These are phyloP conservation scores for Termitomyces sp. DNA, from an alignment of 768 basidiomycete species.

Conservation along the genomic window DNA sequence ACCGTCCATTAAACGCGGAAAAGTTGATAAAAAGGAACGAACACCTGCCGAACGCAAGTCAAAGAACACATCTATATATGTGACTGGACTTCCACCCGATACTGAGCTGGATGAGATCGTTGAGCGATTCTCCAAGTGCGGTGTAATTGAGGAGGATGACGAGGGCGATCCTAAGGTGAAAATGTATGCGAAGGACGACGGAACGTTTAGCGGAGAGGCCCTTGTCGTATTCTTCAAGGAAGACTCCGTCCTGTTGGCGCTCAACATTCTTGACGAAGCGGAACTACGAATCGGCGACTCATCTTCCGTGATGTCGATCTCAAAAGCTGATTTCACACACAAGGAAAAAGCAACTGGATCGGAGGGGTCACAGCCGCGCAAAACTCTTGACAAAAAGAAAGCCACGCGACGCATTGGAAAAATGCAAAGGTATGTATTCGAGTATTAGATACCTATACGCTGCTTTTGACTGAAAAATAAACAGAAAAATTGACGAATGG, in stretches of 20 bases:
- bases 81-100: slow-evolving; percentile 78
- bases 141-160: slow-evolving; percentile 90
- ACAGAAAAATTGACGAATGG: slow-evolving; percentile 91
- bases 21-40: slow-evolving; percentile 48
- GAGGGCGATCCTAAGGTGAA: slow-evolving; percentile 93
- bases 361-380: slow-evolving; percentile 46
- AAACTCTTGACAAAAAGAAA: slow-evolving; percentile 75
- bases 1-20: slow-evolving; percentile 66
- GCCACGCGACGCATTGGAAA: slow-evolving; percentile 72
- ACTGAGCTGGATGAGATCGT: slow-evolving; percentile 70
- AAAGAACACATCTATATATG: slow-evolving; percentile 91
- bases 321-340: slow-evolving; percentile 75
- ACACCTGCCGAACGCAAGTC: slow-evolving; percentile 55
- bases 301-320: slow-evolving; percentile 67
- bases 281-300: slow-evolving; percentile 83
- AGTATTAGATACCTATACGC: not conserved
- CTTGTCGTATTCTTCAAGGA: slow-evolving; percentile 97
- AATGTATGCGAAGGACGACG: slow-evolving; percentile 87
- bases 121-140: slow-evolving; percentile 88
- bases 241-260: slow-evolving; percentile 84
- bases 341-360: slow-evolving; percentile 46
- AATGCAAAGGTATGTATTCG: slow-evolving; percentile 92
- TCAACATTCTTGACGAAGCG: slow-evolving; percentile 86
- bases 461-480: not conserved
- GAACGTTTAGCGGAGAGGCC: slow-evolving; percentile 90